Percentiles rank a stretch among this genome's conserved stretches.
phyloP scores from a whole-genome alignment of 2,329 filamentous ascomycete genomes.

The Cladosporium oxysporum region DNA sequence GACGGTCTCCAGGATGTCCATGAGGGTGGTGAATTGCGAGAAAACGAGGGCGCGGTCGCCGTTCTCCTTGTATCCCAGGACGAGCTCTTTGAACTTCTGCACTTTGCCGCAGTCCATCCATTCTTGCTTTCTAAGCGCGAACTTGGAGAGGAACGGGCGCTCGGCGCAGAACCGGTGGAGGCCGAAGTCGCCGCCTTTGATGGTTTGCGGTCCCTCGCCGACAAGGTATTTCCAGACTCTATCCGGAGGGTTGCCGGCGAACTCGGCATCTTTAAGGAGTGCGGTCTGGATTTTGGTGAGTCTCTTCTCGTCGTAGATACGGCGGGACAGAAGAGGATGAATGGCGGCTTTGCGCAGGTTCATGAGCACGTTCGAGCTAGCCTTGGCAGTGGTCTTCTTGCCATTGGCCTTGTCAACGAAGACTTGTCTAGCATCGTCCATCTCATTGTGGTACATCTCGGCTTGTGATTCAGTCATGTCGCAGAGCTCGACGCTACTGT shows the following conservation, averaged over 20 bases:
- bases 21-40: constrained; percentile 87
- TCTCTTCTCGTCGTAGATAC: constrained; percentile 72
- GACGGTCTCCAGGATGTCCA: constrained; percentile 85
- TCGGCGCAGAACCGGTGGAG: constrained; percentile 60
- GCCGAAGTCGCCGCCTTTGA: constrained; percentile 75
- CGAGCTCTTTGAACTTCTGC: constrained; percentile 72
- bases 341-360: constrained; percentile 89
- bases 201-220: constrained; percentile 67
- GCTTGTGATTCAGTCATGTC: constrained; percentile 73
- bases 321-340: constrained; percentile 84
- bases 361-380: constrained; percentile 61
- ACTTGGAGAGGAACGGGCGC: constrained; percentile 57
- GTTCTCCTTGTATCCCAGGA: constrained; percentile 71
- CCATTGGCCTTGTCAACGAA: constrained; percentile 60
- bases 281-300: constrained; percentile 67
- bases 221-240: constrained; percentile 64
- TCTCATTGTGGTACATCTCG: constrained; percentile 70
- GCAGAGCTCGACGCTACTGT: constrained; percentile 75
- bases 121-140: constrained; percentile 59
- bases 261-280: constrained; percentile 36
- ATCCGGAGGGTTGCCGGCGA: constrained; percentile 35
- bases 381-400: constrained; percentile 54
- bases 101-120: constrained; percentile 79
- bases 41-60: constrained; percentile 90
- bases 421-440: constrained; percentile 62